Percentiles rank a stretch among this genome's conserved stretches.
These are phyloP conservation scores for Warburgia ugandensis DNA, from an alignment of 164 flowering plant species.

Conservation along the genomic window DNA sequence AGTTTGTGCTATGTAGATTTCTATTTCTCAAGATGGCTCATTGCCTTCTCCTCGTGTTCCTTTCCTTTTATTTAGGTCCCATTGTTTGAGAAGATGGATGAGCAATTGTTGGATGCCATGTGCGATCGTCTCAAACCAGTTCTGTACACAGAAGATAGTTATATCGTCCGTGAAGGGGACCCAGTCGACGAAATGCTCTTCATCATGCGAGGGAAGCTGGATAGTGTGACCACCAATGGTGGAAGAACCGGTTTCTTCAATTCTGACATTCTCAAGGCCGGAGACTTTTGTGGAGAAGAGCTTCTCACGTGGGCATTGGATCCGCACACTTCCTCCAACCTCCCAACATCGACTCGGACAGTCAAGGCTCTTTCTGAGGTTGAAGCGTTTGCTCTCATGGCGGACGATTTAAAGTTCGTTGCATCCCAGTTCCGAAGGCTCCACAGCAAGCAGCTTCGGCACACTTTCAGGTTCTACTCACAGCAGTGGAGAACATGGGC, in stretches of 20 bases:
- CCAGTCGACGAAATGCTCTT: slow-evolving; percentile 95
- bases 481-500: slow-evolving; percentile 99
- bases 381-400: slow-evolving; percentile 79
- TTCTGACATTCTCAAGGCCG: slow-evolving; percentile 64
- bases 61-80: slow-evolving; percentile 26
- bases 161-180: slow-evolving; percentile 86
- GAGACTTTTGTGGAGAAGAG: slow-evolving; percentile 97
- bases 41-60: no score
- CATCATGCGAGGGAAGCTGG: slow-evolving; percentile 81
- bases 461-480: slow-evolving; percentile 85
- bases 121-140: slow-evolving; percentile 87
- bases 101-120: slow-evolving; percentile 82
- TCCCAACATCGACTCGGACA: slow-evolving; percentile 87
- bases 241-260: slow-evolving; percentile 93
- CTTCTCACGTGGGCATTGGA: slow-evolving; percentile 96
- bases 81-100: slow-evolving; percentile 93
- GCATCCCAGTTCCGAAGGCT: slow-evolving; percentile 86
- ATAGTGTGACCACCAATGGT: slow-evolving; percentile 77
- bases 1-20: no score
- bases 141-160: slow-evolving; percentile 70
- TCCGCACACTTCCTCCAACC: slow-evolving; percentile 67
- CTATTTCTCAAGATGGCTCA: no score
- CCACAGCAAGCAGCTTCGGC: slow-evolving; percentile 89
- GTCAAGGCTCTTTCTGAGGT: slow-evolving; percentile 70
- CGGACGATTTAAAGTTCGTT: slow-evolving; percentile 82